Base-by-base conservation (phyloP, 73 alveolate genomes). In the Effrenium voratum region DNA sequence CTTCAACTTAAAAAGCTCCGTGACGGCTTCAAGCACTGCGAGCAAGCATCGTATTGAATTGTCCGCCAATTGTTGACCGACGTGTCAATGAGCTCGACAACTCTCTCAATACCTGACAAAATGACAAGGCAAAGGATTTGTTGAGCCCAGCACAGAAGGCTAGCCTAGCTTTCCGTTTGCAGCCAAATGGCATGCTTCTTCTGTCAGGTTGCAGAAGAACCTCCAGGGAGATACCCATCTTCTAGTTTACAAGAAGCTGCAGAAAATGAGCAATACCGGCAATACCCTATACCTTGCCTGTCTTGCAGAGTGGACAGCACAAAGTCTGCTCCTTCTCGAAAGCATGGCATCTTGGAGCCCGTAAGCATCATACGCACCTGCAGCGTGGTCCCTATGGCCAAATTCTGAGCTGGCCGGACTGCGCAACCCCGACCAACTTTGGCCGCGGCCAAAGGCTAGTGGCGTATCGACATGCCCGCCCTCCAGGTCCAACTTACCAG, bases 1-100 rank as follows among this genome's bases (percentile, higher is more conserved):
- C n/a, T n/a, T n/a, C n/a, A n/a, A n/a, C n/a, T n/a, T n/a, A n/a
- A 55, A 55, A 15, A 12, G 68, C 68, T 0, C n/a, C 10, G n/a
- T 12, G 81, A 2, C 16, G 44, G 26, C 45, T 36, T 12, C 59
- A 36, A 3, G 55, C 34, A n/a, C 10, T 36, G 13, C 44, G 95
- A 32, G n/a, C 83, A 44, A 43, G 95, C 19, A 34, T 5, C 99
- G 98, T 99, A 99, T 77, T 98, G 99, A 38, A 99, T 94, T 30
- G 99, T 95, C 86, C 99, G 98, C 99, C 99, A 99, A 83, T 99
- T 99, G 98, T 99, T 98, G 50, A 99, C 99, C 26, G 99, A 94
- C 68, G 93, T 91, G 52, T 99, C 99, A 72, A 99, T 81, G 93
- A 99, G 94, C 98, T 99, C 99, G 85, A 77, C 80, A 15, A 93